Base-by-base conservation (phyloP, 129 eudicot genomes). In the Lactuca sativa region DNA sequence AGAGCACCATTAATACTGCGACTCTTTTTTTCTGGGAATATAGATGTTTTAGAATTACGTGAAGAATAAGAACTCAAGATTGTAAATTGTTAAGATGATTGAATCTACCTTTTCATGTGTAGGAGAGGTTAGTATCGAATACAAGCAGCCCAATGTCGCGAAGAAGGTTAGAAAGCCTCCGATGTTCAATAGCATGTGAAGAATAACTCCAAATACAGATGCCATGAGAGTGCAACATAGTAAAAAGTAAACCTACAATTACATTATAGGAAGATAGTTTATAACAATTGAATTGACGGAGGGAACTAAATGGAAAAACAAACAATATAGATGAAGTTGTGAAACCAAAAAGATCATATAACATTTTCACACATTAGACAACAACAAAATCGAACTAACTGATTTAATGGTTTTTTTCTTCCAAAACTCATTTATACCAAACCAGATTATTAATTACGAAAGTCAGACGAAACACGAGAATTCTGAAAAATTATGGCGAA, bases 221-320 rank as follows among this genome's bases (percentile, higher is more conserved):
- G 98, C 88, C 17, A 92, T 77, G 43, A 92, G 68, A 4, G 98
- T 92, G 56, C 92, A 92, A 73, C 98, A 89, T 64, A 92, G 69
- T 3, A 95, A 49, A 16, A 92, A 86, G 81, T 92, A 92, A n/a
- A 92, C 98, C 97, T 92, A 77, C 37, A 78, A 73, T 37, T 78
- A 74, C 18, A 60, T 67, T 10, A 36, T 7, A 59, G 9, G 7
- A 2, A 53, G 48, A 36, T 7, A 64, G 15, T 11, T 30, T 41
- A 30, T 7, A 74, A 15, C 64, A 63, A 40, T 38, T 8, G 56
- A 54, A 37, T 36, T 36, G 6, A 36, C 38, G 4, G 38, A 30
- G 9, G n/a, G 30, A 52, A 67, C 14, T 32, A 5, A 3, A 36
- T 36, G 6, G 38, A 21, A 21, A 21, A 21, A 21, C 21, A 21